A percentile compares a stretch with the other conserved stretches of the same genome.
Conservation (phyloP, 345 rosid genomes). For the Hypericum perforatum region DNA sequence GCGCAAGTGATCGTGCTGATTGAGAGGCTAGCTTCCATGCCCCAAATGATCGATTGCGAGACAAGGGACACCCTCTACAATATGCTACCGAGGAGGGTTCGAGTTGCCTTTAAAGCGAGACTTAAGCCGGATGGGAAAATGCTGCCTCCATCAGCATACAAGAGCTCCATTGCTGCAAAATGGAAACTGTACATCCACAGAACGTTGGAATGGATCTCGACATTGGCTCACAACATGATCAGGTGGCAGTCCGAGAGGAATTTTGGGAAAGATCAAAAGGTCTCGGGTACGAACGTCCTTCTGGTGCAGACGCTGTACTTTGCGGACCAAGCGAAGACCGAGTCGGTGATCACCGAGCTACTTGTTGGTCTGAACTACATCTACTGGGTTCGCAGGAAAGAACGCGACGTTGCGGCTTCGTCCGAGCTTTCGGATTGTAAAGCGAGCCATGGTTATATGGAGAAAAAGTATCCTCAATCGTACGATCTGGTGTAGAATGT, state of each 20-base stretch:
- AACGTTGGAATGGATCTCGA: slow-evolving; percentile 52
- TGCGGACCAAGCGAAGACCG: slow-evolving; percentile 52
- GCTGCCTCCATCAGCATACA: slow-evolving; percentile 24
- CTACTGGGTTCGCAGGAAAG: slow-evolving; percentile 25
- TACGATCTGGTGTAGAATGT: too few relatives aligned
- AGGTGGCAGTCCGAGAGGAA: slow-evolving; percentile 52
- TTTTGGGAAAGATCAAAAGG: slow-evolving; percentile 42
- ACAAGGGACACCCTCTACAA: slow-evolving; percentile 42
- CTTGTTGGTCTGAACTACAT: slow-evolving; percentile 50
- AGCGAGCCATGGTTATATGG: background rate
- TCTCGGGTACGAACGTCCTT: slow-evolving; percentile 35
- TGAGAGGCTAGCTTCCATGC: slow-evolving; percentile 43
- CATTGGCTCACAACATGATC: slow-evolving; percentile 46
- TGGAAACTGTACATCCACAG: slow-evolving; percentile 32
- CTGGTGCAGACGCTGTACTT: slow-evolving; percentile 52
- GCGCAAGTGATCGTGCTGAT: slow-evolving; percentile 43
- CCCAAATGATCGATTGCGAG: slow-evolving; percentile 35
- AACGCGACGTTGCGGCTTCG: slow-evolving; percentile 2
- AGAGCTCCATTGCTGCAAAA: slow-evolving; percentile 32
- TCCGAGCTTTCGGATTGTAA: background rate
- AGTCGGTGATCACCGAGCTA: slow-evolving; percentile 51
- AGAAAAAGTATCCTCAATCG: too few relatives aligned
- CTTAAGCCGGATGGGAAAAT: slow-evolving; percentile 29
- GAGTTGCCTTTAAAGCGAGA: slow-evolving; percentile 30
- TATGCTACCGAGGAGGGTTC: slow-evolving; percentile 40